Conservation (phyloP, 1,284 basidiomycete genomes). For the Trametes pubescens region DNA sequence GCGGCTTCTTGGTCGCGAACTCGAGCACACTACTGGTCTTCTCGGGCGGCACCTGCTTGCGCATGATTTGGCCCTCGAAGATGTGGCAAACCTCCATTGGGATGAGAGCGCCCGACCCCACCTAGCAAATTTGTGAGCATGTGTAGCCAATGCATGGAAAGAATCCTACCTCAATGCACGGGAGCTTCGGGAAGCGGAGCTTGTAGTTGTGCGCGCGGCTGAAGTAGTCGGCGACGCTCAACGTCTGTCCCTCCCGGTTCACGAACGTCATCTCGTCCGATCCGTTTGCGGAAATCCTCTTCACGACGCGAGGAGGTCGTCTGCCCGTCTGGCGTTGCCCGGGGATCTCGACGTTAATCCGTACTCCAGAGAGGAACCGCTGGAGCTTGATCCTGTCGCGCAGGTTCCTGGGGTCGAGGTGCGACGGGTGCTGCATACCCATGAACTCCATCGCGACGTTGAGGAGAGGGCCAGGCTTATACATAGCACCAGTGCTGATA, state of each 20-base stretch:
- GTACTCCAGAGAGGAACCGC: constrained; percentile 66
- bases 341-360: constrained; percentile 54
- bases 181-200: constrained; percentile 62
- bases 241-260: constrained; percentile 58
- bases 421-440: constrained; percentile 47
- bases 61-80: constrained; percentile 74
- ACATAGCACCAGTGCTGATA: constrained; percentile 81
- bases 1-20: constrained; percentile 75
- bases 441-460: constrained; percentile 66
- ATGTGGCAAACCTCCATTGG: constrained; percentile 75
- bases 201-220: constrained; percentile 54
- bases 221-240: constrained; percentile 73
- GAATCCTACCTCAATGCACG: constrained; percentile 67
- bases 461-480: constrained; percentile 60
- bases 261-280: constrained; percentile 61
- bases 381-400: constrained; percentile 67
- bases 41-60: constrained; percentile 74
- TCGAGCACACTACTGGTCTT: constrained; percentile 70
- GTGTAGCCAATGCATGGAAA: not conserved
- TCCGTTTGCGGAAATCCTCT: constrained; percentile 58
- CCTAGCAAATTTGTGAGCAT: constrained; percentile 46
- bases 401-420: constrained; percentile 54
- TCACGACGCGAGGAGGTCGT: constrained; percentile 48
- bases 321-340: constrained; percentile 19
- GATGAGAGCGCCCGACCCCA: constrained; percentile 70